Evolutionary conservation across 2,329 filamentous ascomycete genomes (phyloP).

Genomic region (Trichophyton schoenleinii): DNA sequence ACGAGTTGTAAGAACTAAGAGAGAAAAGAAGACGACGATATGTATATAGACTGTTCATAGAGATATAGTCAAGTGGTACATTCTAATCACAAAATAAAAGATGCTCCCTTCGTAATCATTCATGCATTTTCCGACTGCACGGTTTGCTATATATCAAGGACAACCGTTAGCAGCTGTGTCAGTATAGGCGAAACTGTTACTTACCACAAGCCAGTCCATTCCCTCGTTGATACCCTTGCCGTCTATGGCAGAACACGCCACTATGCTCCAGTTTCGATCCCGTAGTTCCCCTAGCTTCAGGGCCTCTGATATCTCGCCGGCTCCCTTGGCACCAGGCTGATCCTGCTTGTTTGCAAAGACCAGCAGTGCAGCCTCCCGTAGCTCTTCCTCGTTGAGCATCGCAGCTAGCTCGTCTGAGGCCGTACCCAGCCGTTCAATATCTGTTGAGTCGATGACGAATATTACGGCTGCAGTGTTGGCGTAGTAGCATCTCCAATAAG

Average conservation of each 20-base stretch:
- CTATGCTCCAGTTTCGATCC: conserved; percentile 98
- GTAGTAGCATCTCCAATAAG: conserved; percentile 99
- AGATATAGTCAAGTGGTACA: neutral
- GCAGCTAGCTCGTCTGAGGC: conserved; percentile 84
- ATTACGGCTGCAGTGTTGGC: conserved; percentile 97
- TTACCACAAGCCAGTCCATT: conserved; percentile 96
- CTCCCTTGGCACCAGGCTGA: conserved; percentile 90
- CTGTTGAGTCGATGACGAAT: conserved; percentile 96
- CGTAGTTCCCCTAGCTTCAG: conserved; percentile 79
- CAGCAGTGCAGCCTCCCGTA: conserved; percentile 79
- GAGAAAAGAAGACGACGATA: neutral
- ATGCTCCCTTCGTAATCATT: conserved; percentile 18
- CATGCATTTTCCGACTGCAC: conserved; percentile 34
- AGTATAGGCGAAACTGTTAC: conserved; percentile 19
- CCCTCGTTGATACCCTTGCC: conserved; percentile 89
- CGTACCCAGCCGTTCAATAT: conserved; percentile 87
- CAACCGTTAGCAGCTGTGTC: conserved; percentile 2
- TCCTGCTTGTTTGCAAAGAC: conserved; percentile 99
- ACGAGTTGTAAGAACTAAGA: neutral
- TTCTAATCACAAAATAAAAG: neutral
- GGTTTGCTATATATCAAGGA: conserved; percentile 27
- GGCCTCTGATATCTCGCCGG: conserved; percentile 91
- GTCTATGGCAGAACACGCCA: conserved; percentile 92
- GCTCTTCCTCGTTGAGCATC: conserved; percentile 95
- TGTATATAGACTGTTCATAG: neutral